phyloP scores from a whole-genome alignment of 805 yeast genomes.

The Pachysolen tannophilus region DNA sequence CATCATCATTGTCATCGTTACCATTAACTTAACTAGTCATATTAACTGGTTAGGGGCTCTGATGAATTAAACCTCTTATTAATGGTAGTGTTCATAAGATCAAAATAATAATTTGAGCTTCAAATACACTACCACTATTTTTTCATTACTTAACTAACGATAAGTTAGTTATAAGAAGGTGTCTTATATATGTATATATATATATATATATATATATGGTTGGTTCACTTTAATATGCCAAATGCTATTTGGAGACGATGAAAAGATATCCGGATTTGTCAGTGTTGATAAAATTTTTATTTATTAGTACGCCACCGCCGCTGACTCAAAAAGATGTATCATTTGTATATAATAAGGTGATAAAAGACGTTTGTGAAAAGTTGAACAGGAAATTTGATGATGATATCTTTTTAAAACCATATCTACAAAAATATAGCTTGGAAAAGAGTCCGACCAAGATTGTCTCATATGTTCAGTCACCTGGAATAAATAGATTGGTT shows the following conservation, averaged over 20 bases:
- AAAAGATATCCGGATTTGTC: neutral
- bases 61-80: too few relatives aligned
- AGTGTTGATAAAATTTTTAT: constrained; percentile 5
- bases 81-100: too few relatives aligned
- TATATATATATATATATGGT: neutral
- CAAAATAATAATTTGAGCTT: too few relatives aligned
- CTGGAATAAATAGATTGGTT: neutral
- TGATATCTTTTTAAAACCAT: neutral
- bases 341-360: constrained; percentile 5
- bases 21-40: too few relatives aligned
- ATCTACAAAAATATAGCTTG: neutral
- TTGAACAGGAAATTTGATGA: neutral
- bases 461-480: constrained; percentile 4
- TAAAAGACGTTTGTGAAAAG: neutral
- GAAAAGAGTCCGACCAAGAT: neutral
- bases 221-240: neutral
- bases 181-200: neutral
- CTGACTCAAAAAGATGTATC: constrained; percentile 5
- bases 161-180: too few relatives aligned
- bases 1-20: too few relatives aligned
- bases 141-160: too few relatives aligned
- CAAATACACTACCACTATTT: too few relatives aligned
- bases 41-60: too few relatives aligned
- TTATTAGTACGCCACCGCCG: constrained; percentile 4
- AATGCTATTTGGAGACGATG: constrained; percentile 1